Evolutionary conservation across 768 basidiomycete genomes (phyloP).

Genomic region (Serendipita sp.): DNA sequence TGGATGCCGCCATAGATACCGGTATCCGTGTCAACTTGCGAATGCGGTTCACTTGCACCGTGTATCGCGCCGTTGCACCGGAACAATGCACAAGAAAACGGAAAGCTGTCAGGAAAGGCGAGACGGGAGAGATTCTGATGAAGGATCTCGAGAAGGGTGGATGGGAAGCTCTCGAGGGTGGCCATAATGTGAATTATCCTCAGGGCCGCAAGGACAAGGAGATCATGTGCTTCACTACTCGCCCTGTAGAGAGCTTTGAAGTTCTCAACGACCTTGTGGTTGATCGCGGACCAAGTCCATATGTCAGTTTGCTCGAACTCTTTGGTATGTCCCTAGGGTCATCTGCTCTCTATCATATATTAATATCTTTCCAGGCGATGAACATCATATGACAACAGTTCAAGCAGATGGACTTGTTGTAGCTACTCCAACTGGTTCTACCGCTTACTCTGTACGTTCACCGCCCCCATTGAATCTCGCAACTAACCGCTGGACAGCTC

Average conservation of each 20-base stretch:
- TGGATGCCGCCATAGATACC: constrained; percentile 76
- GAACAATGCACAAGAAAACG: constrained; percentile 44
- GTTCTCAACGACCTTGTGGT: constrained; percentile 94
- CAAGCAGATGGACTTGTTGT: constrained; percentile 95
- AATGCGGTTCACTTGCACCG: constrained; percentile 98
- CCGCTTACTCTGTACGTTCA: constrained; percentile 78
- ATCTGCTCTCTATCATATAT: neutral
- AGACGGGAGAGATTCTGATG: constrained; percentile 96
- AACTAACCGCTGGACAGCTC: constrained; percentile 28
- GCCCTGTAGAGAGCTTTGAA: constrained; percentile 92
- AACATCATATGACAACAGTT: constrained; percentile 98
- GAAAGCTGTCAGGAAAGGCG: constrained; percentile 80
- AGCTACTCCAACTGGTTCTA: constrained; percentile 93
- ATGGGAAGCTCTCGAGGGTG: constrained; percentile 92
- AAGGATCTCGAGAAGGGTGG: constrained; percentile 76
- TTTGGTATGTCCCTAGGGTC: constrained; percentile 52
- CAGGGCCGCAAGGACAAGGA: constrained; percentile 57
- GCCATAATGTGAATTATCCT: constrained; percentile 28
- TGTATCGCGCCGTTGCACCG: constrained; percentile 76
- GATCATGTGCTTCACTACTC: constrained; percentile 94
- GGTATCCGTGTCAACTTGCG: constrained; percentile 95
- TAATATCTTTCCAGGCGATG: constrained; percentile 51
- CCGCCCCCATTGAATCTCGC: neutral
- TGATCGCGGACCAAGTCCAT: constrained; percentile 94
- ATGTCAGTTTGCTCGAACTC: constrained; percentile 85